Conservation (phyloP, 2,329 filamentous ascomycete genomes). For the Coleophoma cylindrospora region DNA sequence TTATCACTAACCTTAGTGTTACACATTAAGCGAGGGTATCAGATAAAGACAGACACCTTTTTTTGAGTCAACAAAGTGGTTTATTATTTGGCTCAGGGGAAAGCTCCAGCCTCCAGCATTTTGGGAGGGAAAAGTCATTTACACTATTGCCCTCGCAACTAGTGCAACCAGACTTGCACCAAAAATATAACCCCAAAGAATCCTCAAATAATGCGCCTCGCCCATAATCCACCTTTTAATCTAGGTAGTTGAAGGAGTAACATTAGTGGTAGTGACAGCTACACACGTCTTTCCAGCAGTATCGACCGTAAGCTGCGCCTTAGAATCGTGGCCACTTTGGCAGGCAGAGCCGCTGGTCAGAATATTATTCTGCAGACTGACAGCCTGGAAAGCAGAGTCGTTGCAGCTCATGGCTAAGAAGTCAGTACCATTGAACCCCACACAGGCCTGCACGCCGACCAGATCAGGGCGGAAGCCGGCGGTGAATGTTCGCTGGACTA, state of each 20-base stretch:
- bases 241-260: background rate
- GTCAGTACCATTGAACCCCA: constrained; percentile 33
- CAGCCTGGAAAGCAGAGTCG: constrained; percentile 16
- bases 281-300: constrained; percentile 24
- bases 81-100: no score
- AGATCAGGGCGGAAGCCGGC: constrained; percentile 34
- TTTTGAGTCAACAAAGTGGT: no score
- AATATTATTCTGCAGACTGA: constrained; percentile 22
- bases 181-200: no score
- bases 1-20: no score
- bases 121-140: no score
- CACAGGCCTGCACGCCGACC: constrained; percentile 30
- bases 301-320: constrained; percentile 26
- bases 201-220: no score
- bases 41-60: no score
- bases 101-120: no score
- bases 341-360: constrained; percentile 28
- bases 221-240: no score
- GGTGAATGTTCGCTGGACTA: constrained; percentile 32
- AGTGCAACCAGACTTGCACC: no score
- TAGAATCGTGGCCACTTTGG: constrained; percentile 28
- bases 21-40: no score
- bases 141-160: no score
- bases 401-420: constrained; percentile 32
- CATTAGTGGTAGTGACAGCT: constrained; percentile 23